These are phyloP conservation scores for Cylindrotheca closterium DNA, from an alignment of 108 stramenopile species.

Conservation along the genomic window DNA sequence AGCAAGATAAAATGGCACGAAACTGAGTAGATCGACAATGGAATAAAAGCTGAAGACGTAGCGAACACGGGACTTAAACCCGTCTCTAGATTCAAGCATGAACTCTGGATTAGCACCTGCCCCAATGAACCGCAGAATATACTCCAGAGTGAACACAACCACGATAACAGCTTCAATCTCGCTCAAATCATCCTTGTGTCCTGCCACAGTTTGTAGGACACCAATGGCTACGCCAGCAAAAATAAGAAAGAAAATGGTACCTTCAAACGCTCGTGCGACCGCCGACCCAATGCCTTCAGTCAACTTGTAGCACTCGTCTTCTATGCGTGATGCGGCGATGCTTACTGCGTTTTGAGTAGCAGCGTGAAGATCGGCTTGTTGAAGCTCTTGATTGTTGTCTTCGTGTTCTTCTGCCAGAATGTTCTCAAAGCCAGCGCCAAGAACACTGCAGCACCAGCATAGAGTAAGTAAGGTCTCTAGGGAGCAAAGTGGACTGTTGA, in stretches of 20 bases:
- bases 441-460: slow-evolving; percentile 34
- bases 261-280: slow-evolving; percentile 53
- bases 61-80: slow-evolving; percentile 39
- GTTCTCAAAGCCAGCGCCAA: slow-evolving; percentile 91
- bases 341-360: neutral
- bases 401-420: slow-evolving; percentile 67
- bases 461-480: no score
- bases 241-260: slow-evolving; percentile 69
- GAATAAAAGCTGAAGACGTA: slow-evolving; percentile 86
- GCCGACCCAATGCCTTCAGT: slow-evolving; percentile 68
- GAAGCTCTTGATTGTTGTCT: slow-evolving; percentile 62
- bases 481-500: no score
- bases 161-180: slow-evolving; percentile 76
- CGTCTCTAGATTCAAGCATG: slow-evolving; percentile 31
- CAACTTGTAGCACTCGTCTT: slow-evolving; percentile 50
- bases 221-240: slow-evolving; percentile 62
- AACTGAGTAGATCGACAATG: slow-evolving; percentile 81
- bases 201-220: slow-evolving; percentile 65
- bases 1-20: slow-evolving; percentile 85
- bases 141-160: slow-evolving; percentile 87
- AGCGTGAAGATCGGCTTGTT: neutral
- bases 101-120: slow-evolving; percentile 73
- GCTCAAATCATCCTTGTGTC: slow-evolving; percentile 56
- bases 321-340: slow-evolving; percentile 20
- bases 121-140: slow-evolving; percentile 74